Evolutionary conservation across 2,329 filamentous ascomycete genomes (phyloP).

Genomic region (Fusarium sp.): DNA sequence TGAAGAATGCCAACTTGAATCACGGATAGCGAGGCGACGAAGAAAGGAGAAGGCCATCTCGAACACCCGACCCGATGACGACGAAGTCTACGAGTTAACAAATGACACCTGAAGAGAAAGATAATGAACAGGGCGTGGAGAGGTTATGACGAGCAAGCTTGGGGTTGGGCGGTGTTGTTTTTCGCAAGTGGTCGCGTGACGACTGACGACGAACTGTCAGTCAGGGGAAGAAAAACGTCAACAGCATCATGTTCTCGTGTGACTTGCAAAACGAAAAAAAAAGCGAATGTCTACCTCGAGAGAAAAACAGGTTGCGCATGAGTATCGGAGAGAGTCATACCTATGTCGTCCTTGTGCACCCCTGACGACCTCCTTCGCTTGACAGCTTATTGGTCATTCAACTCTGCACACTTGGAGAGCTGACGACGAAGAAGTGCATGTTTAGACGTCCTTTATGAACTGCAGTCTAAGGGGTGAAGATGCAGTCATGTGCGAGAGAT

Average conservation of each 20-base stretch:
- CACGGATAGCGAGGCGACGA: neutral
- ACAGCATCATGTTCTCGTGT: neutral
- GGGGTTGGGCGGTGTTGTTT: neutral
- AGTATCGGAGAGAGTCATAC: neutral
- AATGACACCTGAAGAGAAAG: neutral
- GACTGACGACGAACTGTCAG: neutral
- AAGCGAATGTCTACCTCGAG: neutral
- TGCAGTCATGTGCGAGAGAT: neutral
- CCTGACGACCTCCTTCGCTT: neutral
- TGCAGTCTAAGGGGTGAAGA: neutral
- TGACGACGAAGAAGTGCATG: neutral
- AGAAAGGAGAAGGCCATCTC: neutral
- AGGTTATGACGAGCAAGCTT: neutral
- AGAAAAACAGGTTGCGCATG: neutral
- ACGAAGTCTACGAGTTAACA: neutral
- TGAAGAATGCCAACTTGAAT: neutral
- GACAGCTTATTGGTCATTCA: constrained; percentile 1
- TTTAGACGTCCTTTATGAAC: neutral
- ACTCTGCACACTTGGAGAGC: neutral
- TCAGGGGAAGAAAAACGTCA: neutral
- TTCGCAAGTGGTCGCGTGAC: neutral
- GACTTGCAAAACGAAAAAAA: neutral
- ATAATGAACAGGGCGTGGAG: neutral
- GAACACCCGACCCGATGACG: neutral
- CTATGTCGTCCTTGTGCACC: neutral